Conservation (phyloP, 179 eudicot genomes). For the Silene coronaria region DNA sequence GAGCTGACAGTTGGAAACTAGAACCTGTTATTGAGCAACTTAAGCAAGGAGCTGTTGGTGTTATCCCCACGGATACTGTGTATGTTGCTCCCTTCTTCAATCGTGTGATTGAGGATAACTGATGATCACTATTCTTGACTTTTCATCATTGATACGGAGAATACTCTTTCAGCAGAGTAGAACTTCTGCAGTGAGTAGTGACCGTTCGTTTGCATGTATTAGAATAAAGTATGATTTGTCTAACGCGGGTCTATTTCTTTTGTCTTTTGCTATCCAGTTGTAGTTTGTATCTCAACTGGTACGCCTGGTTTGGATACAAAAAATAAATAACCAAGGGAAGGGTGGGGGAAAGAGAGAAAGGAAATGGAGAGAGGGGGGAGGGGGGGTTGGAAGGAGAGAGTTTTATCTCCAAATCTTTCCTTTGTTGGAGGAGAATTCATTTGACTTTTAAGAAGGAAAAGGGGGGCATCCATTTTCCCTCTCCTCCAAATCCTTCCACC, state of each 20-base stretch:
- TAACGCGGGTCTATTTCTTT: too few species aligned
- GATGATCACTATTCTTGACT: neutral
- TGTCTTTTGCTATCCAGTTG: neutral
- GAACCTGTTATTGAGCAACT: conserved; percentile 62
- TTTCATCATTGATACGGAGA: neutral
- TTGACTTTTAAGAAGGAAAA: too few species aligned
- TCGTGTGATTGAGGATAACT: neutral
- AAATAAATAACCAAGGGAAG: too few species aligned
- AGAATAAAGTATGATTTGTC: neutral
- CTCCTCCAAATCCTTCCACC: too few species aligned
- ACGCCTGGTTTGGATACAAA: neutral
- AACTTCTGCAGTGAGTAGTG: neutral
- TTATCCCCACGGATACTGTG: conserved; percentile 95
- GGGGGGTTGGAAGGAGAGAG: too few species aligned
- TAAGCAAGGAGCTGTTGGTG: conserved; percentile 84
- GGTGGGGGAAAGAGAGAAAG: too few species aligned
- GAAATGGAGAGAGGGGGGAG: too few species aligned
- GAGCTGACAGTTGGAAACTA: conserved; percentile 70
- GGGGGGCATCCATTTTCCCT: too few species aligned
- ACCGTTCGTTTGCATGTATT: neutral
- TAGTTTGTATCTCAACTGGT: neutral
- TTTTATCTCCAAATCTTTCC: too few species aligned
- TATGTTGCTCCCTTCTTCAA: conserved; percentile 30
- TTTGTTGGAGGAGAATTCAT: too few species aligned
- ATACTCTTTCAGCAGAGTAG: neutral